Evolutionary conservation across 2,329 filamentous ascomycete species (phyloP).

Genomic region (Venturia carpophila): DNA sequence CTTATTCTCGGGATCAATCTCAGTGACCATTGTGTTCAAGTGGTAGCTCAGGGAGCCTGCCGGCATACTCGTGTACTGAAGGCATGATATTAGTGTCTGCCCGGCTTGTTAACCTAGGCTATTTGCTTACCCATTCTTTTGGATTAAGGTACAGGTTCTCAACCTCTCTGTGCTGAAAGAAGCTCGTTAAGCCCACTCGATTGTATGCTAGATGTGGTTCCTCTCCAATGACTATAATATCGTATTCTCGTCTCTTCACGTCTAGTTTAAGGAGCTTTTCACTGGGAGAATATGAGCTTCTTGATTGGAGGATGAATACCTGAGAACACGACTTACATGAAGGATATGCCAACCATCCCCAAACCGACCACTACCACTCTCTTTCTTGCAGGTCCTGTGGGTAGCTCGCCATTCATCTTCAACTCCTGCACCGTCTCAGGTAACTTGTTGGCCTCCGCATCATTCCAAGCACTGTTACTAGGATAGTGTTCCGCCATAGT

Average conservation of each 20-base stretch:
- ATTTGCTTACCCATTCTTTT: slow-evolving; percentile 60
- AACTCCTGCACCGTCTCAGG: slow-evolving; percentile 37
- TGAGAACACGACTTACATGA: slow-evolving; percentile 56
- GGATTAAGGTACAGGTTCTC: slow-evolving; percentile 87
- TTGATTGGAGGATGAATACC: background rate
- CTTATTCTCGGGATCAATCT: slow-evolving; percentile 57
- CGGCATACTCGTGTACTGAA: slow-evolving; percentile 58
- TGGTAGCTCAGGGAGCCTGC: slow-evolving; percentile 65
- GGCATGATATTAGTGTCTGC: background rate
- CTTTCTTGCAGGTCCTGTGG: slow-evolving; percentile 43
- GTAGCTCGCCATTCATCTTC: slow-evolving; percentile 27
- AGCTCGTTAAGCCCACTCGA: slow-evolving; percentile 78
- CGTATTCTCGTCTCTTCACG: slow-evolving; percentile 64
- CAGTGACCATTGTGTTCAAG: slow-evolving; percentile 65
- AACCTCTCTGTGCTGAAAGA: slow-evolving; percentile 77
- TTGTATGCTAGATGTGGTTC: slow-evolving; percentile 86
- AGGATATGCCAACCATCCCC: slow-evolving; percentile 86
- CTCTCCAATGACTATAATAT: slow-evolving; percentile 79
- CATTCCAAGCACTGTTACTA: slow-evolving; percentile 40
- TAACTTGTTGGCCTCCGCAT: slow-evolving; percentile 38
- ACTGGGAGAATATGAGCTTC: slow-evolving; percentile 38
- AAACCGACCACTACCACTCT: slow-evolving; percentile 75
- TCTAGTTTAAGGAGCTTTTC: slow-evolving; percentile 87
- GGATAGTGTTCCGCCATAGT: slow-evolving; percentile 10
- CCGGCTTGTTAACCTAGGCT: background rate